A percentile compares a stretch with the other conserved stretches of the same genome.
Evolutionary conservation across 495 filamentous ascomycete species (phyloP).

Genomic region (Xanthoparmelia taractica): DNA sequence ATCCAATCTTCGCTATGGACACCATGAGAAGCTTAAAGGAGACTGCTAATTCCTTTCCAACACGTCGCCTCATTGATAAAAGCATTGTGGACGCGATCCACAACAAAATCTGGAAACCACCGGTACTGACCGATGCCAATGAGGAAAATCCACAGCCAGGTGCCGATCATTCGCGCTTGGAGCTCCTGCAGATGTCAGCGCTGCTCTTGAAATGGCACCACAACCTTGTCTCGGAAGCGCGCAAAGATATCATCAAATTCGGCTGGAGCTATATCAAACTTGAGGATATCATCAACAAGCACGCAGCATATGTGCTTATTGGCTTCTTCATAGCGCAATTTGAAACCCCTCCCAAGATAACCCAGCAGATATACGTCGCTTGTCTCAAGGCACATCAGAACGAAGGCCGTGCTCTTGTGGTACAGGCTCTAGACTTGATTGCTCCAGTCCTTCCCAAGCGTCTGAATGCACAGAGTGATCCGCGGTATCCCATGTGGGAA

Average conservation of each 20-base stretch:
- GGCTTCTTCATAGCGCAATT: slow-evolving; percentile 97
- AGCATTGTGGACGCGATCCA: slow-evolving; percentile 85
- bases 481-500: slow-evolving; percentile 72
- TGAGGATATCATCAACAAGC: slow-evolving; percentile 98
- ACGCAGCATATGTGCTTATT: slow-evolving; percentile 93
- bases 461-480: slow-evolving; percentile 39
- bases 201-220: slow-evolving; percentile 91
- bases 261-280: slow-evolving; percentile 97
- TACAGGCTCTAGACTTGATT: slow-evolving; percentile 87
- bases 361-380: slow-evolving; percentile 85
- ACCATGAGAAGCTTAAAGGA: slow-evolving; percentile 51
- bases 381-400: slow-evolving; percentile 88
- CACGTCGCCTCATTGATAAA: slow-evolving; percentile 68
- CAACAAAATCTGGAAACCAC: slow-evolving; percentile 88
- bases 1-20: slow-evolving; percentile 96
- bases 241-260: slow-evolving; percentile 98
- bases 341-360: slow-evolving; percentile 93
- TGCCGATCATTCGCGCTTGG: slow-evolving; percentile 93
- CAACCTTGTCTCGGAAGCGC: slow-evolving; percentile 72
- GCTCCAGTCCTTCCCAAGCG: slow-evolving; percentile 85
- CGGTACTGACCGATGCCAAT: slow-evolving; percentile 61
- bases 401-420: slow-evolving; percentile 85
- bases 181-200: slow-evolving; percentile 87
- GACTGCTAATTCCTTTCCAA: slow-evolving; percentile 24
- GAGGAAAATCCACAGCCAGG: slow-evolving; percentile 82